phyloP scores from a whole-genome alignment of 169 alveolate species.

The Plasmodium gallinaceum region DNA sequence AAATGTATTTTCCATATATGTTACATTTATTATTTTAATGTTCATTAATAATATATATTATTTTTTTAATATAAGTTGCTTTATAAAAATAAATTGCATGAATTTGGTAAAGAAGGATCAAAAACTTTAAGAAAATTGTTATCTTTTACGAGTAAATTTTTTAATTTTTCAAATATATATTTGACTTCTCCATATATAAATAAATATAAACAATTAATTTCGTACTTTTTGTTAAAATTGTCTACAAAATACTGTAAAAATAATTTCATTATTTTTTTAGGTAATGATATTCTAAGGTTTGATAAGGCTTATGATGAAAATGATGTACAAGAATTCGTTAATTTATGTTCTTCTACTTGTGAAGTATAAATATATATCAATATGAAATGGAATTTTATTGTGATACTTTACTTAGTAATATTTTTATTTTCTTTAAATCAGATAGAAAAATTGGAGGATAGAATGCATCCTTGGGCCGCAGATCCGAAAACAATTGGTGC shows the following conservation, averaged over 20 bases:
- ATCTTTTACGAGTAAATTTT: conserved; percentile 68
- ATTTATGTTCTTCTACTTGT: conserved; percentile 85
- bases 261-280: conserved; percentile 34
- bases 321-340: conserved; percentile 87
- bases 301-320: conserved; percentile 90
- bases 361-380: conserved; percentile 63
- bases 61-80: conserved; percentile 26
- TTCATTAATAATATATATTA: background rate
- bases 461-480: conserved; percentile 96
- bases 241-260: conserved; percentile 4
- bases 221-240: background rate
- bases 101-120: conserved; percentile 70
- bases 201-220: background rate
- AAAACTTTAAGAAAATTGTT: conserved; percentile 72
- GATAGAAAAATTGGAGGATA: conserved; percentile 90
- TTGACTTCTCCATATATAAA: conserved; percentile 5
- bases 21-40: no score
- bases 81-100: conserved; percentile 67
- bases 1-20: no score
- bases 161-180: background rate
- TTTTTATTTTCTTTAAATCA: conserved; percentile 22
- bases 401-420: no score
- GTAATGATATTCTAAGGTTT: conserved; percentile 88
- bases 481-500: conserved; percentile 96
- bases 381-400: background rate